Percentiles rank a stretch among this genome's conserved stretches.
Evolutionary conservation across 768 basidiomycete species (phyloP).

Genomic region (Rhodocollybia butyracea): DNA sequence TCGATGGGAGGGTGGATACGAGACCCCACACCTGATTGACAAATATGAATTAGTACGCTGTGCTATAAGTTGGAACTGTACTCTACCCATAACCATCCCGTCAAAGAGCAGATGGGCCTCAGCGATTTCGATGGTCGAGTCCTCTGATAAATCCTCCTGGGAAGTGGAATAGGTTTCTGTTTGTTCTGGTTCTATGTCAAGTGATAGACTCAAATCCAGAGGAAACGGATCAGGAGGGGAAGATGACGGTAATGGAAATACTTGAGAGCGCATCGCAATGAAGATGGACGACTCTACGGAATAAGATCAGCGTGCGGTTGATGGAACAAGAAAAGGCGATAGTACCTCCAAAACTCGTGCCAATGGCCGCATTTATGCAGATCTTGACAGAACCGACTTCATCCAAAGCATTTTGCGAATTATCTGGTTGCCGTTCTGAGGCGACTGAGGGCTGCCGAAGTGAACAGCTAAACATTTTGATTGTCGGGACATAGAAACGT

Average conservation of each 20-base stretch:
- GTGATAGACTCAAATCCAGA: slow-evolving; percentile 40
- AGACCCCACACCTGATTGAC: not conserved
- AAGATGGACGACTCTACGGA: slow-evolving; percentile 51
- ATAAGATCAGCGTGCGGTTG: not conserved
- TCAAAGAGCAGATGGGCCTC: slow-evolving; percentile 55
- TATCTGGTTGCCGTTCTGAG: slow-evolving; percentile 31
- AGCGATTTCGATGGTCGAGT: slow-evolving; percentile 55
- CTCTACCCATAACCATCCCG: slow-evolving; percentile 40
- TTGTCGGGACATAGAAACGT: slow-evolving; percentile 37
- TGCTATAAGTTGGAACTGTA: not conserved
- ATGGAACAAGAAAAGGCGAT: not conserved
- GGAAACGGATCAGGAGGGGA: slow-evolving; percentile 25
- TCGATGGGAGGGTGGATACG: slow-evolving; percentile 42
- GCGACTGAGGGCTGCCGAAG: slow-evolving; percentile 35
- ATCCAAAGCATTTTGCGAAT: slow-evolving; percentile 25
- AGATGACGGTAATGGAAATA: slow-evolving; percentile 35
- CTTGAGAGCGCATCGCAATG: slow-evolving; percentile 59
- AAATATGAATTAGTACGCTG: slow-evolving; percentile 1
- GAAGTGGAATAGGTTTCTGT: slow-evolving; percentile 27
- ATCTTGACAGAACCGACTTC: slow-evolving; percentile 38
- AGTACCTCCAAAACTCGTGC: slow-evolving; percentile 57
- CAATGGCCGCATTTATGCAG: slow-evolving; percentile 59
- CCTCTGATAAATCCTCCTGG: slow-evolving; percentile 60
- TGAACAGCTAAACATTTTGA: slow-evolving; percentile 49
- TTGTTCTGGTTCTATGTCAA: slow-evolving; percentile 25